Evolutionary conservation across 2,329 filamentous ascomycete genomes (phyloP), one percentile per base, ranked within the genome.

Genomic region (Penicillium sclerotiorum): DNA sequence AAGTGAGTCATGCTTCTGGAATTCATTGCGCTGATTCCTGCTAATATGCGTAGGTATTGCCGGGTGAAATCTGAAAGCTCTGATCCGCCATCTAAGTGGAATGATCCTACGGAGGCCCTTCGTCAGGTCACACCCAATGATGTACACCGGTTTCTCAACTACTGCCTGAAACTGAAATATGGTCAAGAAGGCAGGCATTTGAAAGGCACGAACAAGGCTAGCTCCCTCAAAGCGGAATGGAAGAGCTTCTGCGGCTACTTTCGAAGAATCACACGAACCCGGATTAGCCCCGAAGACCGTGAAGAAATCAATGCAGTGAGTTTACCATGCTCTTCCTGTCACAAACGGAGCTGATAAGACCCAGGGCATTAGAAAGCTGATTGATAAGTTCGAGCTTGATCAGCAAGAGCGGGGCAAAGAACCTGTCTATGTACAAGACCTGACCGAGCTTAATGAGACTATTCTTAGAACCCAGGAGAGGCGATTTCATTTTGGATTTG

Each of bases 381-480:
- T 58, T 18, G 48, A 58, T 15, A 56, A 58, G 44, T 54, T 33
- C n/a, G 18, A 35, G 2, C 50, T 58, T 9, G 36, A 56, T 54
- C 0, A 35, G 17, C 27, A 50, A 35, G 38, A 49, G 35, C 35
- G 43, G 30, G 51, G 25, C 2, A 57, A 57, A 21, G 33, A 32
- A 21, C 53, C 33, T 17, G 33, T 53, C 6, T 58, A 56, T n/a
- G n/a, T 58, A 12, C 8, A 58, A 47, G 53, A 58, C 33, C 38
- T 58, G 20, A 53, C 41, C 18, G 20, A 47, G 20, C 44, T 56
- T 1, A 54, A 56, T 21, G 42, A 58, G 47, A 58, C 49, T 3
- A 44, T 59, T 18, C 52, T 58, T 18, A 33, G 37, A 46, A 61
- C 59, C 11, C 25, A 50, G 47, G 50, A 59, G 39, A 59, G 27